Evolutionary conservation across 164 flowering plant genomes (phyloP).

Genomic region (Houttuynia cordata): DNA sequence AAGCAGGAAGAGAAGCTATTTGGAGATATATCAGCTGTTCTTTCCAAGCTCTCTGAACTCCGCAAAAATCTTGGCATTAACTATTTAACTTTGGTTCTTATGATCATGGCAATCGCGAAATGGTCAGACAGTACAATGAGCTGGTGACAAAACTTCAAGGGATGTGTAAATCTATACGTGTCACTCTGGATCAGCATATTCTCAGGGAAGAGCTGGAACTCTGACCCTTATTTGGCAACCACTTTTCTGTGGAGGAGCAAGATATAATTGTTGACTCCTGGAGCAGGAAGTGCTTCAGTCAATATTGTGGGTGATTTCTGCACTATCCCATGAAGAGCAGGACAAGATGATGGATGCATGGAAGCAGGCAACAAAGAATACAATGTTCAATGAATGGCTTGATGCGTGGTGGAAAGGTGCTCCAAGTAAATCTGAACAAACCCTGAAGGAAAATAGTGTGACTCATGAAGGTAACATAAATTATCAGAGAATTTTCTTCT

Average conservation of each 20-base stretch:
- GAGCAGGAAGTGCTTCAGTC: slow-evolving; percentile 97
- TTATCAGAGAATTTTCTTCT: background rate
- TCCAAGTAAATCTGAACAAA: slow-evolving; percentile 13
- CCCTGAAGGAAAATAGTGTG: slow-evolving; percentile 24
- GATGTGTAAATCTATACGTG: slow-evolving; percentile 90
- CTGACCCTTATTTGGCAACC: slow-evolving; percentile 88
- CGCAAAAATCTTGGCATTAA: slow-evolving; percentile 30
- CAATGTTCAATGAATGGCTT: slow-evolving; percentile 98
- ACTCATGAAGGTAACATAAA: slow-evolving; percentile 39
- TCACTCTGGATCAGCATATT: slow-evolving; percentile 79
- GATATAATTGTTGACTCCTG: slow-evolving; percentile 91
- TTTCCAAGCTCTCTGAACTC: slow-evolving; percentile 51
- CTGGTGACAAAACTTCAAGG: slow-evolving; percentile 83
- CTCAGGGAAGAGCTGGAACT: slow-evolving; percentile 82
- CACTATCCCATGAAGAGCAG: slow-evolving; percentile 86
- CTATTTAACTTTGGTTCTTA: slow-evolving; percentile 10
- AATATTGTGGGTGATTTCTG: slow-evolving; percentile 94
- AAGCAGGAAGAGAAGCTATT: slow-evolving; percentile 84
- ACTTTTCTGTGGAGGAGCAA: slow-evolving; percentile 92
- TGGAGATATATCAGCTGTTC: slow-evolving; percentile 70
- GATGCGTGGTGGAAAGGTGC: slow-evolving; percentile 89
- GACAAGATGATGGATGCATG: slow-evolving; percentile 88
- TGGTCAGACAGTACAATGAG: slow-evolving; percentile 41
- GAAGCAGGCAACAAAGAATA: slow-evolving; percentile 89
- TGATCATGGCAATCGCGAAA: slow-evolving; percentile 13